A percentile compares a stretch with the other conserved stretches of the same genome.
Conservation (phyloP, 116 monocot species). For the Thalassia testudinum region DNA sequence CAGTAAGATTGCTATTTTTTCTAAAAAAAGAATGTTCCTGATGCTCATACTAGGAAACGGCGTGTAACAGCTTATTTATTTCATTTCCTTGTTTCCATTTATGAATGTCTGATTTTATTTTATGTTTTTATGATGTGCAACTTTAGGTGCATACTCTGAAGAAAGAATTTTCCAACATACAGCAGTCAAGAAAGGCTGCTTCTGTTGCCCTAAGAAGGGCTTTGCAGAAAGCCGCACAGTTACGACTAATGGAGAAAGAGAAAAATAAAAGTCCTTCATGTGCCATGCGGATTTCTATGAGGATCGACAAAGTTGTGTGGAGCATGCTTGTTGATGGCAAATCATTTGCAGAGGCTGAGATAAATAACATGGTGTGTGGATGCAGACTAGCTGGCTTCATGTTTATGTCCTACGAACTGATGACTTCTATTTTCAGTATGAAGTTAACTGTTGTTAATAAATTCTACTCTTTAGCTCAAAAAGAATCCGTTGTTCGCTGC, state of each 20-base stretch:
- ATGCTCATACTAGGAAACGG: too few relatives aligned
- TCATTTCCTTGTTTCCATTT: too few relatives aligned
- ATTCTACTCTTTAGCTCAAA: too few relatives aligned
- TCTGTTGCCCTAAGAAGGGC: slow-evolving; percentile 57
- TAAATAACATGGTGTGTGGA: slow-evolving; percentile 82
- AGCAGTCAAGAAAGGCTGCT: slow-evolving; percentile 65
- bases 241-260: slow-evolving; percentile 90
- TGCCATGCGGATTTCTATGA: slow-evolving; percentile 96
- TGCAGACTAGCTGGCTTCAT: background rate
- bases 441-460: too few relatives aligned
- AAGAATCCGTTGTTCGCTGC: too few relatives aligned
- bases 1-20: too few relatives aligned
- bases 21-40: too few relatives aligned
- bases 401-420: background rate
- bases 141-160: slow-evolving; percentile 69
- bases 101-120: too few relatives aligned
- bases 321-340: slow-evolving; percentile 97
- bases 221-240: slow-evolving; percentile 83
- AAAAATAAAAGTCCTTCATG: slow-evolving; percentile 92
- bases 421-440: too few relatives aligned
- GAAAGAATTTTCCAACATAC: slow-evolving; percentile 46
- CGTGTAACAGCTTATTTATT: too few relatives aligned
- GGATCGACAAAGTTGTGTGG: slow-evolving; percentile 93
- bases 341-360: slow-evolving; percentile 96
- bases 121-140: background rate